A percentile compares a stretch with the other conserved stretches of the same genome.
Conservation (phyloP, 352 stramenopile species). For the Halophytophthora polymorphica region DNA sequence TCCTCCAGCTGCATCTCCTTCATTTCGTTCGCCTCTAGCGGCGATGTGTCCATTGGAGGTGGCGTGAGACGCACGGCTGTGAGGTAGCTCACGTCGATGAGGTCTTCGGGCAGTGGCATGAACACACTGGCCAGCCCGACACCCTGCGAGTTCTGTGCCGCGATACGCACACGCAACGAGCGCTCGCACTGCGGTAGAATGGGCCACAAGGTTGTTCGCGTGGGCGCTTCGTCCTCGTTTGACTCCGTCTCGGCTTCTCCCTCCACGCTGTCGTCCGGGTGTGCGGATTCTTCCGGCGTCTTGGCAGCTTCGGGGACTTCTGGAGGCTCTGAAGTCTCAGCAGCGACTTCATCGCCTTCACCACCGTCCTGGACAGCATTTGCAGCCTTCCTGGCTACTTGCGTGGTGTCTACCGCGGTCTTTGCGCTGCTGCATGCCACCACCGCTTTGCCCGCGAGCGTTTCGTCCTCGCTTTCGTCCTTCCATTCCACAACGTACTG, state of each 20-base stretch:
- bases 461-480: conserved; percentile 37
- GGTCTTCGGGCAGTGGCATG: conserved; percentile 38
- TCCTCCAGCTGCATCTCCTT: conserved; percentile 46
- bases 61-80: conserved; percentile 40
- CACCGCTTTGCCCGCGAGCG: conserved; percentile 17
- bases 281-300: background rate
- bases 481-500: conserved; percentile 75
- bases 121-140: conserved; percentile 56
- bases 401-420: conserved; percentile 3
- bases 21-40: conserved; percentile 36
- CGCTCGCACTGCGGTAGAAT: conserved; percentile 38
- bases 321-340: background rate
- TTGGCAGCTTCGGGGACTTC: background rate
- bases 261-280: too few species aligned
- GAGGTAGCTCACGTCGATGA: conserved; percentile 57
- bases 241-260: background rate
- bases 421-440: conserved; percentile 15
- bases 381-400: background rate
- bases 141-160: conserved; percentile 63
- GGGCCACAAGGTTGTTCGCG: conserved; percentile 65
- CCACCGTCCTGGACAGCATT: background rate
- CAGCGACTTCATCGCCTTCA: background rate
- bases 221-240: conserved; percentile 11
- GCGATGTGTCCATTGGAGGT: conserved; percentile 40
- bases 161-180: conserved; percentile 52